phyloP scores from a whole-genome alignment of 1,284 basidiomycete genomes.

The Irpex rosettiformis region DNA sequence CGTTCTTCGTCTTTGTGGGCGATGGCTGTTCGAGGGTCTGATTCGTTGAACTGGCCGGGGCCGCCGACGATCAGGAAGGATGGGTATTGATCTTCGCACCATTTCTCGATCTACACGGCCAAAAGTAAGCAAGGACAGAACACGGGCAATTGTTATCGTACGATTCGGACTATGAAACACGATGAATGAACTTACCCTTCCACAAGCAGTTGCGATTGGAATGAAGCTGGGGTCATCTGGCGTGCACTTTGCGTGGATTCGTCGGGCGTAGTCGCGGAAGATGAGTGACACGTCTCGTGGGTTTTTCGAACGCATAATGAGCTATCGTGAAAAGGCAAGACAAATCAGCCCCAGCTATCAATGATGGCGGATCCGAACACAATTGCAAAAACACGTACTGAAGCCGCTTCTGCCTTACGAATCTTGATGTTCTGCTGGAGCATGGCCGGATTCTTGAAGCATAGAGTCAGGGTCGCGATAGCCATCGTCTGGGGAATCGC shows the following conservation, averaged over 20 bases:
- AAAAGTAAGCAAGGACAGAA: background rate
- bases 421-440: conserved; percentile 94
- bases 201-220: conserved; percentile 75
- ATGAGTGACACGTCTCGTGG: conserved; percentile 89
- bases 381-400: conserved; percentile 38
- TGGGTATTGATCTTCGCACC: conserved; percentile 88
- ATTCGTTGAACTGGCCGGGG: conserved; percentile 36
- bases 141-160: background rate
- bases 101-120: conserved; percentile 75
- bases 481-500: conserved; percentile 97
- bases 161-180: background rate
- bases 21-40: conserved; percentile 57
- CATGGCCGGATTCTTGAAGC: conserved; percentile 93
- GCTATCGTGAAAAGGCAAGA: no score
- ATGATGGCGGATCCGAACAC: conserved; percentile 2
- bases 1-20: conserved; percentile 37
- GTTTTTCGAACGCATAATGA: conserved; percentile 91
- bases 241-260: conserved; percentile 79
- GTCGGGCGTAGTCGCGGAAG: conserved; percentile 80
- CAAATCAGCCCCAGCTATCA: no score
- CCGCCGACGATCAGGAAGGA: conserved; percentile 65
- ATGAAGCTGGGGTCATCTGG: conserved; percentile 89
- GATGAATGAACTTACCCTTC: conserved; percentile 50
- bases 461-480: conserved; percentile 87
- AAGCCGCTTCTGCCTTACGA: conserved; percentile 85